phyloP scores from a whole-genome alignment of 352 stramenopile species.

The Globisporangium splendens region DNA sequence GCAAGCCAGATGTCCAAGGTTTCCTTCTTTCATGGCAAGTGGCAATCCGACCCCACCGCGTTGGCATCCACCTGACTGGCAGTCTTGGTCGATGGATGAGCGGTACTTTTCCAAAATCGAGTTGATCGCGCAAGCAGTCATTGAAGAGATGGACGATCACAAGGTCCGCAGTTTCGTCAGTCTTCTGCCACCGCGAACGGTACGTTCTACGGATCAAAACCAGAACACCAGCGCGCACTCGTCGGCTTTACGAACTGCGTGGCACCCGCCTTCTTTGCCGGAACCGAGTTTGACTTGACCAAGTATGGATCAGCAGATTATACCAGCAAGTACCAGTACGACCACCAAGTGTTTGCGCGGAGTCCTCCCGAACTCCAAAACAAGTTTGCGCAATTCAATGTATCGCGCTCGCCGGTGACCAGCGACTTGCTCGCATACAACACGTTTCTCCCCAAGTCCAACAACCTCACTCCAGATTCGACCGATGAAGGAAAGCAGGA shows the following conservation, averaged over 20 bases:
- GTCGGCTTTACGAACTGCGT: conserved; percentile 17
- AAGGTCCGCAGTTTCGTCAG: conserved; percentile 40
- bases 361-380: conserved; percentile 17
- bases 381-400: conserved; percentile 23
- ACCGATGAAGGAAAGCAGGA: conserved; percentile 15
- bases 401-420: conserved; percentile 21
- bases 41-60: too few species aligned
- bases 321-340: conserved; percentile 25
- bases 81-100: too few species aligned
- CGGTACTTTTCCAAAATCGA: too few species aligned
- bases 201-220: conserved; percentile 41
- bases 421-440: conserved; percentile 18
- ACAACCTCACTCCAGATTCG: conserved; percentile 24
- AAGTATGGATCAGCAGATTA: conserved; percentile 23
- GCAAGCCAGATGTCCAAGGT: too few species aligned
- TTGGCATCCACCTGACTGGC: too few species aligned
- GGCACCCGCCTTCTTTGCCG: conserved; percentile 16
- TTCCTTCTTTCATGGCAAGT: too few species aligned
- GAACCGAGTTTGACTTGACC: conserved; percentile 26
- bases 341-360: conserved; percentile 19
- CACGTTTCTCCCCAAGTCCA: conserved; percentile 18
- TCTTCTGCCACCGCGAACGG: conserved; percentile 37
- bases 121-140: conserved; percentile 35
- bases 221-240: conserved; percentile 4
- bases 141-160: conserved; percentile 64